Evolutionary conservation across 208 protist genomes (phyloP), one percentile per base, ranked within the genome.

Genomic region (Leishmania gerbilli): DNA sequence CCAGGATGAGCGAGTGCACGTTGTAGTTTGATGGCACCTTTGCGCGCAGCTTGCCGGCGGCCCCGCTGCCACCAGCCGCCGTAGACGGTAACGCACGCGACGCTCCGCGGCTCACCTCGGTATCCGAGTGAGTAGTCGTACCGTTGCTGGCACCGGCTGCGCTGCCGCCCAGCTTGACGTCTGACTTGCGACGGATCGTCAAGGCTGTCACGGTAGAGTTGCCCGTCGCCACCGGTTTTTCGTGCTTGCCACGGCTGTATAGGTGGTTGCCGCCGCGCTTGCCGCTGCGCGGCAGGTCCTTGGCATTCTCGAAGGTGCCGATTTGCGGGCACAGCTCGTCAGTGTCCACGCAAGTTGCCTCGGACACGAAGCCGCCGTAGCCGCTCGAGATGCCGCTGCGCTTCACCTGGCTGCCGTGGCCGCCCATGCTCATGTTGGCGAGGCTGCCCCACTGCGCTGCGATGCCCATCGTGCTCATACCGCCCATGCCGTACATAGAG

Each of bases 21-120:
- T 96, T 89, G 86, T 93, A 94, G 87, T 93, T 93, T 31, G 85
- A 81, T 3, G 90, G 92, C 62, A 89, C 82, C 79, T 92, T 93
- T 53, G 90, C 90, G 19, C 87, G 88, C 42, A 58, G 3, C 74
- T 84, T 91, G 60, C 81, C 81, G 40, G 34, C 27, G 67, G 69
- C 67, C 68, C 58, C 53, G 45, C 1, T 89, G 53, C 81, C 79
- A 47, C 9, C 27, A n/a, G 60, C 71, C 40, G 58, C 74, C 55
- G 71, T 78, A 2, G 40, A 80, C 24, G 82, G 64, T 60, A 78
- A 74, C 51, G 47, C 45, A 27, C 74, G 78, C 67, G 77, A 37
- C 11, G 53, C 47, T 9, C 45, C 37, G 11, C 76, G 65, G 24
- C 27, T n/a, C 8, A 49, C 47, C 34, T 40, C 51, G 45, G 77